These are phyloP conservation scores for Xylaria telfairii DNA, from an alignment of 495 filamentous ascomycete species.

Conservation along the genomic window DNA sequence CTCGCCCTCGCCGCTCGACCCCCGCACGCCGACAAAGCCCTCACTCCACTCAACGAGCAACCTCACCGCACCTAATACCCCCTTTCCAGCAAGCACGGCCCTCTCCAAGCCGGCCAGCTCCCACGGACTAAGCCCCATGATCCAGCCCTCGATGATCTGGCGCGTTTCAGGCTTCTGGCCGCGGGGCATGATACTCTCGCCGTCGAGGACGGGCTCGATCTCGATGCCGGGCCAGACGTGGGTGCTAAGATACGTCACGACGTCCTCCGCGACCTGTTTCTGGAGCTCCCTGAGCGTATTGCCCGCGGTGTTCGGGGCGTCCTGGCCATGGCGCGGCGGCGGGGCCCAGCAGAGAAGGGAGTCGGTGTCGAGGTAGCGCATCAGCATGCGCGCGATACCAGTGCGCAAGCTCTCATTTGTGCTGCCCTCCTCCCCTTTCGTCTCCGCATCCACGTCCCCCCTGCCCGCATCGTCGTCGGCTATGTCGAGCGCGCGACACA, in stretches of 20 bases:
- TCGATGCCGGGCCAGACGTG: conserved; percentile 86
- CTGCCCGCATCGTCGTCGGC: conserved; percentile 59
- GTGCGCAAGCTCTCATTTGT: conserved; percentile 48
- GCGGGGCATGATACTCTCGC: conserved; percentile 71
- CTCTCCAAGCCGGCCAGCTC: conserved; percentile 89
- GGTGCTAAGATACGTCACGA: conserved; percentile 71
- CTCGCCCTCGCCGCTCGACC: conserved; percentile 31
- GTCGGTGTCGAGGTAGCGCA: conserved; percentile 91
- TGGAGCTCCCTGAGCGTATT: conserved; percentile 77
- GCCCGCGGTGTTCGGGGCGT: conserved; percentile 36
- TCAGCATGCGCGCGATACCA: conserved; percentile 67
- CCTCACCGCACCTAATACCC: conserved; percentile 75
- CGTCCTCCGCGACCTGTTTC: conserved; percentile 64
- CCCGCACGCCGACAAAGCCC: conserved; percentile 55
- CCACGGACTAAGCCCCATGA: conserved; percentile 69
- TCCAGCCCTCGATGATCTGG: conserved; percentile 79
- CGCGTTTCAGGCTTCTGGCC: conserved; percentile 73
- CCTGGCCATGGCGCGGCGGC: conserved; percentile 46
- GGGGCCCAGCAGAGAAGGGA: conserved; percentile 93
- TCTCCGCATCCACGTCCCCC: not conserved
- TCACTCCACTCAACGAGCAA: conserved; percentile 89
- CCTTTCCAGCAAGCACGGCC: conserved; percentile 83
- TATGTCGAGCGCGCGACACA: conserved; percentile 81
- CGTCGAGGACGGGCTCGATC: conserved; percentile 76
- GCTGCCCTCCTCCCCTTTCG: conserved; percentile 28